Conservation (phyloP, 306 rosid genomes). For the Inga leiocalycina region DNA sequence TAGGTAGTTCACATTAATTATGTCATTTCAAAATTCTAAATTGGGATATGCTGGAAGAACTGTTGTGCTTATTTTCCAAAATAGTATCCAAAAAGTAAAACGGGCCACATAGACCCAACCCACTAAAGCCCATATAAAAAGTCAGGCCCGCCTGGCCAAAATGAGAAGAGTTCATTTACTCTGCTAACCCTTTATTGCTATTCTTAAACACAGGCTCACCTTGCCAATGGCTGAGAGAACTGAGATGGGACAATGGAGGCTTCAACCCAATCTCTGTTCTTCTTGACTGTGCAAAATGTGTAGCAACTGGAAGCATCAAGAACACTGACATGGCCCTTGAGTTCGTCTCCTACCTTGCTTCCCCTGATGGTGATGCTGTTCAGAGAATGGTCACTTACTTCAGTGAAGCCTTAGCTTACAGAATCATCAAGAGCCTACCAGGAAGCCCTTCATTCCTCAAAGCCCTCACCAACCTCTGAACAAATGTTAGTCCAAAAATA, state of each 20-base stretch:
- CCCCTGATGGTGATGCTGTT: conserved; percentile 71
- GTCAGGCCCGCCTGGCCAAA: not conserved
- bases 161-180: not conserved
- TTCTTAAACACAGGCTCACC: conserved; percentile 51
- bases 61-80: too few species aligned
- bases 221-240: conserved; percentile 55
- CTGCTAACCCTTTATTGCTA: not conserved
- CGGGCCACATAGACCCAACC: not conserved
- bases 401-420: conserved; percentile 74
- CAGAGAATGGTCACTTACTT: conserved; percentile 80
- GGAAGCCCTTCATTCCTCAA: conserved; percentile 76
- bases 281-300: conserved; percentile 63
- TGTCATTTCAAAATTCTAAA: too few species aligned
- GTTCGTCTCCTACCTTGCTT: conserved; percentile 62
- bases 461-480: conserved; percentile 50
- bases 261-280: conserved; percentile 60
- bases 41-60: not conserved
- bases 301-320: conserved; percentile 73
- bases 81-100: not conserved
- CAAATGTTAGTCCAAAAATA: conserved; percentile 57
- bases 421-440: conserved; percentile 63
- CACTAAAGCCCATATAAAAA: not conserved
- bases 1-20: too few species aligned
- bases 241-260: conserved; percentile 59
- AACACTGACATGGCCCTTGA: conserved; percentile 73